Base-by-base conservation (phyloP, 441 rosid species). In the Populus trichocarpa region DNA sequence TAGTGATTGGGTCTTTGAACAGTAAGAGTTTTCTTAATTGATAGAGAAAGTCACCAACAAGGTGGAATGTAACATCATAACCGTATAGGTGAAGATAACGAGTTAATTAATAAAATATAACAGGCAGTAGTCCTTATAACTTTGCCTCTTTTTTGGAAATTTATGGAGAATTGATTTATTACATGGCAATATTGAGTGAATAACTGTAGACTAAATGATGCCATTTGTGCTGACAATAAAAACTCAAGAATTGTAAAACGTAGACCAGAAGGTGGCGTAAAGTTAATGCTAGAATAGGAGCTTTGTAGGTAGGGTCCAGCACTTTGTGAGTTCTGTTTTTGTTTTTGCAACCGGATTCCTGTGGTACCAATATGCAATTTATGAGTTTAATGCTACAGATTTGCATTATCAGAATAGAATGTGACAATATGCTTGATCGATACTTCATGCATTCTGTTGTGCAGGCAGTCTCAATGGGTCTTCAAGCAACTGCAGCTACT, bases 401-500 rank as follows among this genome's bases (percentile, higher is more conserved):
- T 23, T 80, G 70, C 42, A 66, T 35, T 26, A 0, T 65, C 30
- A 67, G 59, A 13, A 23, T 30, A 33, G n/a, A 25, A 10, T 10
- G 16, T 61, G 40, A n/a, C 16, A 73, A 67, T 78, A 13, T 28
- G 14, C 8, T 12, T 61, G 3, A 67, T 59, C 35, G 75, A 36
- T 75, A 79, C 81, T 73, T 80, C 74, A 69, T 71, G 40, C 73
- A 32, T 83, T 75, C 72, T 64, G 61, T 53, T 81, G 23, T 83
- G 77, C 88, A 96, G 98, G 92, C 96, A 68, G 66, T 86, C 61
- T 87, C 97, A 67, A 91, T 94, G 98, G 88, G 85, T 65, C 70
- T 96, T 80, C 98, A 96, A 93, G 95, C 91, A 46, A 74, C 86
- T 76, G 93, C 95, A 8, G 90, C 95, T 73, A 89, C 89, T 82